Evolutionary conservation across 2,329 filamentous ascomycete species (phyloP).

Genomic region (Dactylellina leptospora): DNA sequence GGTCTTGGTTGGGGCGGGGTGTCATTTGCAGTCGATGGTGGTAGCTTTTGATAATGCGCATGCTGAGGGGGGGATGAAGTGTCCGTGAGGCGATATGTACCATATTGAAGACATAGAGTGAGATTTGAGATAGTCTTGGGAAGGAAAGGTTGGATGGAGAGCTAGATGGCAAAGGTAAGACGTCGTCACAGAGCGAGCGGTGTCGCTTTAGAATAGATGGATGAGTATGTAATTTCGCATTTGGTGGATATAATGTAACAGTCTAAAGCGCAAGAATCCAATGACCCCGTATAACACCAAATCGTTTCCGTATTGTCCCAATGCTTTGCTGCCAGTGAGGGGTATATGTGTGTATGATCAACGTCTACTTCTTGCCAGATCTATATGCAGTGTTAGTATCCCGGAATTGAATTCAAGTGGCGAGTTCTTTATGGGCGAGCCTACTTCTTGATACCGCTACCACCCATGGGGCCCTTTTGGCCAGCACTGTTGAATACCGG

Average conservation of each 20-base stretch:
- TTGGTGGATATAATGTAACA: conserved; percentile 29
- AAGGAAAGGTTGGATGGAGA: not conserved
- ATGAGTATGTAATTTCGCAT: conserved; percentile 14
- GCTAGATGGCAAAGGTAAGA: not conserved
- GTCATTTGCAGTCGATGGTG: conserved; percentile 81
- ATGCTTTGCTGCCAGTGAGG: conserved; percentile 14
- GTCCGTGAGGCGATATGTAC: not conserved
- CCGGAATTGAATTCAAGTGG: no score
- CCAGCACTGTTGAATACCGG: conserved; percentile 25
- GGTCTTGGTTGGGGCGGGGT: conserved; percentile 80
- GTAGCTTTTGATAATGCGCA: conserved; percentile 89
- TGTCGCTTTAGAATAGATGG: conserved; percentile 9
- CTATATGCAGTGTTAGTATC: conserved; percentile 27
- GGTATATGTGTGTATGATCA: not conserved
- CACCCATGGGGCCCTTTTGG: conserved; percentile 38
- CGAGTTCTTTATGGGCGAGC: not conserved
- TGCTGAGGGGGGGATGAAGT: conserved; percentile 59
- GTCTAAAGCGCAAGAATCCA: conserved; percentile 40
- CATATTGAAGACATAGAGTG: not conserved
- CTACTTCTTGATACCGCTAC: conserved; percentile 57
- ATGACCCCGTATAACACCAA: conserved; percentile 49
- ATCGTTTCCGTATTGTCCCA: conserved; percentile 12
- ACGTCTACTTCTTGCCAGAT: conserved; percentile 56
- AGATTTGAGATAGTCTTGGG: not conserved
- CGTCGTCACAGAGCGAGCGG: no score